A percentile compares a stretch with the other conserved stretches of the same genome.
Conservation (phyloP, 805 yeast genomes). For the Priceomyces medius region DNA sequence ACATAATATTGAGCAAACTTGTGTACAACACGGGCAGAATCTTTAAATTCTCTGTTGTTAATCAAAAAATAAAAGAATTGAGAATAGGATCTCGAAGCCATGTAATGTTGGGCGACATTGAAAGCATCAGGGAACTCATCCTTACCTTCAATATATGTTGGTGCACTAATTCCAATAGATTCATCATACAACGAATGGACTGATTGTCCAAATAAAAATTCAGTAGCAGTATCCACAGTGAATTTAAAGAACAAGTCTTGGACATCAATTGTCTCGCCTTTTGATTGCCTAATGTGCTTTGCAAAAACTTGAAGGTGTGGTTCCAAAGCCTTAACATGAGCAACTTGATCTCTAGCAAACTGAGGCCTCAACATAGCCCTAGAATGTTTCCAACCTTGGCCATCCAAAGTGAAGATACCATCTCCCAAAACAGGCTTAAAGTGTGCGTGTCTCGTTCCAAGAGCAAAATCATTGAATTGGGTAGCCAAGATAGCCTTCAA, state of each 20-base stretch:
- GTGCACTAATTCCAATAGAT: constrained; percentile 20
- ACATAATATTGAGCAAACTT: constrained; percentile 30
- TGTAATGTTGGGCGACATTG: constrained; percentile 31
- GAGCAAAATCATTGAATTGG: constrained; percentile 35
- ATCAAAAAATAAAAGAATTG: constrained; percentile 29
- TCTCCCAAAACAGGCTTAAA: constrained; percentile 35
- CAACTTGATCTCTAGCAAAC: constrained; percentile 36
- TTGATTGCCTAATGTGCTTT: constrained; percentile 16
- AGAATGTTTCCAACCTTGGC: constrained; percentile 38
- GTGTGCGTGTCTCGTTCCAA: constrained; percentile 30
- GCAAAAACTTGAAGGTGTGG: constrained; percentile 27
- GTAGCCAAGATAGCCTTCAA: constrained; percentile 35
- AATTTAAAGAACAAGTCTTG: constrained; percentile 35
- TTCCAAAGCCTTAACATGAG: constrained; percentile 32
- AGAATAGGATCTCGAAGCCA: constrained; percentile 31
- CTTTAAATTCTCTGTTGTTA: constrained; percentile 32
- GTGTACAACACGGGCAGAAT: constrained; percentile 31
- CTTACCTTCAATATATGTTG: constrained; percentile 21
- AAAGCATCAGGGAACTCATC: constrained; percentile 26
- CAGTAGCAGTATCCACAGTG: constrained; percentile 41
- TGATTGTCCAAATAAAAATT: constrained; percentile 40
- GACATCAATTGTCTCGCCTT: constrained; percentile 26
- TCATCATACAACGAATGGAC: constrained; percentile 25
- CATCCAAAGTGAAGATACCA: constrained; percentile 39
- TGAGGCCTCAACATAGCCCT: constrained; percentile 39